Evolutionary conservation across 768 basidiomycete species (phyloP).

Genomic region (Tricholoma terreum): DNA sequence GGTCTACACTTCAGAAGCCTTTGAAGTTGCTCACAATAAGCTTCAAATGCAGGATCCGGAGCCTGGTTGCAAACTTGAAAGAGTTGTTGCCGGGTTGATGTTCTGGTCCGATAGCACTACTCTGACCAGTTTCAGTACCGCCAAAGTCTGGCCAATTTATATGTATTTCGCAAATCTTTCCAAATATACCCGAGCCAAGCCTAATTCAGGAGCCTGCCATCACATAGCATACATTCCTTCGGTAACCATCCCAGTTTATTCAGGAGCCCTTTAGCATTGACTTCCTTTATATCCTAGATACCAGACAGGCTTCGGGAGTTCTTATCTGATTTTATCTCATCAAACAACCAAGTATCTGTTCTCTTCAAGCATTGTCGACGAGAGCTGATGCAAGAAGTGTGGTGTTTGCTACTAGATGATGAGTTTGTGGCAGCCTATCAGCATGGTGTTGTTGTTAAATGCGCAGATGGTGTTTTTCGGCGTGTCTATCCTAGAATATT

Average conservation of each 20-base stretch:
- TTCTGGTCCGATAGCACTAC: slow-evolving; percentile 10
- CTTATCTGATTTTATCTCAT: slow-evolving; percentile 12
- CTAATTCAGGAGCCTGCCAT: neutral
- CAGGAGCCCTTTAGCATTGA: neutral
- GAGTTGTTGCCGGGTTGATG: slow-evolving; percentile 24
- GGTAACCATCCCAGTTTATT: neutral
- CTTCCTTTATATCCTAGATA: slow-evolving; percentile 12
- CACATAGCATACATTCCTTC: neutral
- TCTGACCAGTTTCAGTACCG: neutral
- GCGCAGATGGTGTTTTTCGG: slow-evolving; percentile 24
- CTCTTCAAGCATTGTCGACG: slow-evolving; percentile 24
- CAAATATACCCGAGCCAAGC: too few relatives aligned
- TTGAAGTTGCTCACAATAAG: slow-evolving; percentile 17
- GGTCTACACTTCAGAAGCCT: slow-evolving; percentile 22
- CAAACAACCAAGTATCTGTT: neutral
- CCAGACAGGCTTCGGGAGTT: slow-evolving; percentile 24
- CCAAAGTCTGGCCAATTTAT: neutral
- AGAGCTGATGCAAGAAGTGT: slow-evolving; percentile 27
- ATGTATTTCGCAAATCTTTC: neutral
- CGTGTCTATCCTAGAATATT: slow-evolving; percentile 27
- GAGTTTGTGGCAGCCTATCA: slow-evolving; percentile 25
- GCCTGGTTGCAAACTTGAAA: slow-evolving; percentile 15
- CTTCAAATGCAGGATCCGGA: slow-evolving; percentile 16
- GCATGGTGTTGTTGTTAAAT: slow-evolving; percentile 28
- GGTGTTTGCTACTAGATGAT: slow-evolving; percentile 22